Conservation (phyloP, 805 yeast genomes). For the Saturnispora bothae region DNA sequence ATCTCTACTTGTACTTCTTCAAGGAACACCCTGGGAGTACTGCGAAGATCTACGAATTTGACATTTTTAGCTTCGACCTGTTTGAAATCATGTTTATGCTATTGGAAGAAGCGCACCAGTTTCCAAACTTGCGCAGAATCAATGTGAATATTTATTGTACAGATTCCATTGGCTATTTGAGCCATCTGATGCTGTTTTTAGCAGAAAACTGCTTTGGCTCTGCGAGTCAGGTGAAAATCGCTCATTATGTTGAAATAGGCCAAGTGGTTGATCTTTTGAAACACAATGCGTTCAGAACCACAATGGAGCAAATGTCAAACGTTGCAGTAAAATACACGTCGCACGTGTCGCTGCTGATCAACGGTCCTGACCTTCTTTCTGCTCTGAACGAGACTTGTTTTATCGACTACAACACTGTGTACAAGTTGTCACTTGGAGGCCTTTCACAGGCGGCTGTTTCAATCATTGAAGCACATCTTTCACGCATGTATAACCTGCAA, state of each 20-base stretch:
- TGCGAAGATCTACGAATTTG: not conserved
- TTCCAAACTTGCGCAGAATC: constrained; percentile 1
- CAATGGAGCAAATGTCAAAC: not conserved
- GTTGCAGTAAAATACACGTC: not conserved
- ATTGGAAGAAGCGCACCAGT: not conserved
- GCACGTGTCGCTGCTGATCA: not conserved
- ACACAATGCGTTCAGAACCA: not conserved
- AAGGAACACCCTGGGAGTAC: not conserved
- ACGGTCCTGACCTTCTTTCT: constrained; percentile 1
- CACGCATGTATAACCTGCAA: constrained; percentile 1
- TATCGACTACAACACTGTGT: not conserved
- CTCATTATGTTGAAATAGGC: not conserved
- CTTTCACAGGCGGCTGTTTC: not conserved
- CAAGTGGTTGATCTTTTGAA: not conserved
- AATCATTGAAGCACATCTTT: not conserved
- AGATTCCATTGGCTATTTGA: not conserved
- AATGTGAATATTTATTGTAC: not conserved
- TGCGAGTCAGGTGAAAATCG: not conserved
- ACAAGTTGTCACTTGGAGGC: not conserved
- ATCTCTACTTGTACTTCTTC: constrained; percentile 2
- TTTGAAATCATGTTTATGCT: not conserved
- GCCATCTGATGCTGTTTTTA: not conserved
- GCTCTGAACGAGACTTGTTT: constrained; percentile 1
- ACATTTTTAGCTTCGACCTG: not conserved
- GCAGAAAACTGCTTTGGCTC: not conserved